phyloP scores from a whole-genome alignment of 176 grass and related monocot genomes.

The Carex pumila region DNA sequence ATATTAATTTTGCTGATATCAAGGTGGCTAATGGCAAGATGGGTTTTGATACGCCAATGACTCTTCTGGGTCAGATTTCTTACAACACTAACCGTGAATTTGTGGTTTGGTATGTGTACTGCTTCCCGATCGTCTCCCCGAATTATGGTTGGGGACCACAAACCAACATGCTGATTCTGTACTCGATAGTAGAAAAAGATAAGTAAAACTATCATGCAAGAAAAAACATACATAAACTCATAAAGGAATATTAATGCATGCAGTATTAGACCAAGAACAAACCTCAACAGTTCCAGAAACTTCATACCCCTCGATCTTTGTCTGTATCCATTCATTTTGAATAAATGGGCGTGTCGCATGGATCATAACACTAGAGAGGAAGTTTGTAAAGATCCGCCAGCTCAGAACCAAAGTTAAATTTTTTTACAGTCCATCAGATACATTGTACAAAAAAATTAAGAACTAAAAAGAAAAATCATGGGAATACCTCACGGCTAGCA shows the following conservation, averaged over 20 bases:
- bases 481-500: constrained; percentile 90
- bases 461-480: constrained; percentile 2
- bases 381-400: constrained; percentile 91
- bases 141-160: constrained; percentile 93
- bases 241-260: background rate
- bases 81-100: constrained; percentile 90
- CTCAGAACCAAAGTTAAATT: background rate
- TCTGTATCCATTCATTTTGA: constrained; percentile 88
- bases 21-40: constrained; percentile 93
- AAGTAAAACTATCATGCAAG: background rate
- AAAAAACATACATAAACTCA: constrained; percentile 11
- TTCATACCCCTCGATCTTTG: constrained; percentile 92
- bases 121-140: constrained; percentile 95
- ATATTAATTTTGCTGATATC: constrained; percentile 98
- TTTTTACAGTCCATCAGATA: background rate
- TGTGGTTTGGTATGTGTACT: constrained; percentile 94
- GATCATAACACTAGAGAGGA: constrained; percentile 97
- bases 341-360: constrained; percentile 93
- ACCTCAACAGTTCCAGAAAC: constrained; percentile 94
- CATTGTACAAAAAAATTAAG: background rate
- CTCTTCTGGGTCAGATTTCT: constrained; percentile 83
- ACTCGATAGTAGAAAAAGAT: constrained; percentile 25
- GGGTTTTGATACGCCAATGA: constrained; percentile 97
- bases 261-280: constrained; percentile 29
- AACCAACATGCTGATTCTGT: constrained; percentile 99